Evolutionary conservation across 148 eudicot genomes (phyloP).

Genomic region (Suaeda aralocaspica): DNA sequence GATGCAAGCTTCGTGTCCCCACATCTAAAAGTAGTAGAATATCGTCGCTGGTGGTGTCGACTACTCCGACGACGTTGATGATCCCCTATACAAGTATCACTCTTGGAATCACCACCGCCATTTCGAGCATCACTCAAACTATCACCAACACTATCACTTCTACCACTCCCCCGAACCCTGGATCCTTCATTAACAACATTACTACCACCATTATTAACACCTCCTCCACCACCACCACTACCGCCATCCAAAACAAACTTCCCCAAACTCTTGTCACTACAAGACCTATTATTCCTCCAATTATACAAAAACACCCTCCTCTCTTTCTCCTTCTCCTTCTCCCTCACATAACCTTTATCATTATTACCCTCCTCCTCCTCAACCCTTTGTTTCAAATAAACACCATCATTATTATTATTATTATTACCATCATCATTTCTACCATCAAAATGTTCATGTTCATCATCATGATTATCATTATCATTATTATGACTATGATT

Average conservation of each 20-base stretch:
- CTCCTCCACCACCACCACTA: too few relatives aligned
- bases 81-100: slow-evolving; percentile 51
- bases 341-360: slow-evolving; percentile 15
- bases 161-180: slow-evolving; percentile 36
- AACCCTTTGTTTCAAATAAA: slow-evolving; percentile 5
- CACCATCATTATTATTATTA: slow-evolving; percentile 17
- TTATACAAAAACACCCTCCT: slow-evolving; percentile 67
- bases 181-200: slow-evolving; percentile 45
- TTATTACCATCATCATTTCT: slow-evolving; percentile 20
- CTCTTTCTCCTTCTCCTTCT: slow-evolving; percentile 21
- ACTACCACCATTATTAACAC: slow-evolving; percentile 27
- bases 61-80: slow-evolving; percentile 27
- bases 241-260: slow-evolving; percentile 32
- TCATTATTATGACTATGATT: slow-evolving; percentile 25
- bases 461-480: too few relatives aligned
- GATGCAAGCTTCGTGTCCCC: slow-evolving; percentile 42
- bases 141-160: slow-evolving; percentile 50
- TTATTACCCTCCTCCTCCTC: neutral
- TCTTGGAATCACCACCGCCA: slow-evolving; percentile 61
- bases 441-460: slow-evolving; percentile 16
- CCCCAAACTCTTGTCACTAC: slow-evolving; percentile 58
- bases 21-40: slow-evolving; percentile 46
- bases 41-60: slow-evolving; percentile 15
- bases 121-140: slow-evolving; percentile 64
- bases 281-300: slow-evolving; percentile 76